phyloP scores from a whole-genome alignment of 192 early-diverging fungal genomes.

The Coemansia sp. region DNA sequence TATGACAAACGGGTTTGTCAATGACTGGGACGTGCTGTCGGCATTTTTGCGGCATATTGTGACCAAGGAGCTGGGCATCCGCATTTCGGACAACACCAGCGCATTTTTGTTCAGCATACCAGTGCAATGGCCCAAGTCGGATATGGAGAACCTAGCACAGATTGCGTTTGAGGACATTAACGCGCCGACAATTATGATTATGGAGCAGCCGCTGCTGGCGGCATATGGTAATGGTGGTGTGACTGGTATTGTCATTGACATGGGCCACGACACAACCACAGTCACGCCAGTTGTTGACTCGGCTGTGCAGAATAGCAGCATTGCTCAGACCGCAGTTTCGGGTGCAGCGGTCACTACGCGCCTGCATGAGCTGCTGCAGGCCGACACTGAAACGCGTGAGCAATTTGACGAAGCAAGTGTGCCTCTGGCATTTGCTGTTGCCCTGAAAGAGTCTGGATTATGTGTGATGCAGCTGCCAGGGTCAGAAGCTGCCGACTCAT shows the following conservation, averaged over 20 bases:
- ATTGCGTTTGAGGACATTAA: constrained; percentile 94
- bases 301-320: constrained; percentile 58
- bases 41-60: constrained; percentile 76
- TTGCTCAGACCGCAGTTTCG: constrained; percentile 63
- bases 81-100: constrained; percentile 69
- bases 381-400: constrained; percentile 46
- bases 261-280: constrained; percentile 82
- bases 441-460: constrained; percentile 56
- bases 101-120: constrained; percentile 80
- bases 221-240: constrained; percentile 74
- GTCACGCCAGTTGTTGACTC: constrained; percentile 82
- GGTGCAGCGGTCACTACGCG: constrained; percentile 66
- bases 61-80: constrained; percentile 73
- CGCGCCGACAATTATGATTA: constrained; percentile 73
- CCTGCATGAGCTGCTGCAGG: constrained; percentile 60
- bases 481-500: constrained; percentile 8
- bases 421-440: constrained; percentile 57
- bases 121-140: constrained; percentile 73
- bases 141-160: constrained; percentile 76
- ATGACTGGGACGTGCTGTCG: constrained; percentile 71
- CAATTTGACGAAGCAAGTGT: constrained; percentile 53
- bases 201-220: constrained; percentile 80
- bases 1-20: constrained; percentile 59
- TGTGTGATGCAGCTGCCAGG: constrained; percentile 26
- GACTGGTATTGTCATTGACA: constrained; percentile 84